Evolutionary conservation across 768 basidiomycete genomes (phyloP).

Genomic region (Phylloporus arenicola): DNA sequence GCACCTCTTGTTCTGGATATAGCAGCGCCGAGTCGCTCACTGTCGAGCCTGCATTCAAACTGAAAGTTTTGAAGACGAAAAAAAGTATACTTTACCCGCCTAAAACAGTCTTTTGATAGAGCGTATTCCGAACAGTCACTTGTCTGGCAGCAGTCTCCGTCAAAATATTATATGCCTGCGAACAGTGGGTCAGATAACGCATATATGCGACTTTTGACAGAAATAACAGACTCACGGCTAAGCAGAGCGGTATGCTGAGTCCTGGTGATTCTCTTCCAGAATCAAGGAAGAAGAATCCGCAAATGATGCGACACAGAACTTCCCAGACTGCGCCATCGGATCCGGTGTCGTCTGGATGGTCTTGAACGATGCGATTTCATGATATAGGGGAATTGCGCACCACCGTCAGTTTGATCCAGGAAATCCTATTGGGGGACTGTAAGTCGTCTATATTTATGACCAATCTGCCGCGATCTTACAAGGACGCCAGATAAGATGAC

Average conservation of each 20-base stretch:
- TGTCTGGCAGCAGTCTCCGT: conserved; percentile 42
- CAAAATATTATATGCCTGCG: conserved; percentile 50
- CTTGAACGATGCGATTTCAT: not conserved
- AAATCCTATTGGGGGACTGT: conserved; percentile 18
- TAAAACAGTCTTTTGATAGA: conserved; percentile 40
- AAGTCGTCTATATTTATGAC: conserved; percentile 4
- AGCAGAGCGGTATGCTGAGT: conserved; percentile 22
- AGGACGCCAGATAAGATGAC: conserved; percentile 51
- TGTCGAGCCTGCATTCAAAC: conserved; percentile 16
- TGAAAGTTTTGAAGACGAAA: not conserved
- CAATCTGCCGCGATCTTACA: conserved; percentile 26
- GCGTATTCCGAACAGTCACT: conserved; percentile 37
- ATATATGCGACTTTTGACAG: conserved; percentile 24
- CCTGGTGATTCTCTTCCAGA: conserved; percentile 10
- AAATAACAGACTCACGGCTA: conserved; percentile 19
- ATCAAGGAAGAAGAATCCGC: conserved; percentile 35
- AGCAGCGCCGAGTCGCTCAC: conserved; percentile 43
- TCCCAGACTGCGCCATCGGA: conserved; percentile 25
- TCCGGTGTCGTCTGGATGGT: conserved; percentile 10
- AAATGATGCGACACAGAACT: conserved; percentile 29
- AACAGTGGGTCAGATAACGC: conserved; percentile 18
- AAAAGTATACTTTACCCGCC: conserved; percentile 40
- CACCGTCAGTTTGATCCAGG: conserved; percentile 16
- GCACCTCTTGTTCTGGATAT: conserved; percentile 47
- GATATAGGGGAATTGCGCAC: conserved; percentile 11